phyloP scores from a whole-genome alignment of 768 basidiomycete species.

The Podaxis sp. region DNA sequence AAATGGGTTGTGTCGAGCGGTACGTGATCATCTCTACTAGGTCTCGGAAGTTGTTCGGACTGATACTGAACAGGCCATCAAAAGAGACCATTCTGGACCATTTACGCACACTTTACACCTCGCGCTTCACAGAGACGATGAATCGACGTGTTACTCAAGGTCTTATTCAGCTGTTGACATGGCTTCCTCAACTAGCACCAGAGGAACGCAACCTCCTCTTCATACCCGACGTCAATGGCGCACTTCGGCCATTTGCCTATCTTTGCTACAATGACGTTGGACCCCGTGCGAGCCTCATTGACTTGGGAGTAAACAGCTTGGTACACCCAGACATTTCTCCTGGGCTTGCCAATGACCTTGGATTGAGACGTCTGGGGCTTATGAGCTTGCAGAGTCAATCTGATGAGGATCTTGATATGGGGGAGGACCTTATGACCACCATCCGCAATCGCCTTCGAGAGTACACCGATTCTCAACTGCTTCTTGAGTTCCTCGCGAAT shows the following conservation, averaged over 20 bases:
- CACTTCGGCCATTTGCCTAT: constrained; percentile 22
- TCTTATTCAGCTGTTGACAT: not conserved
- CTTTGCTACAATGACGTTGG: constrained; percentile 41
- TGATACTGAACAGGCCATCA: constrained; percentile 24
- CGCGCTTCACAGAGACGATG: too few species aligned
- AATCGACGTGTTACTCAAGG: not conserved
- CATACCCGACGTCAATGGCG: constrained; percentile 27
- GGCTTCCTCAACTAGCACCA: constrained; percentile 9
- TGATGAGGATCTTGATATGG: constrained; percentile 33
- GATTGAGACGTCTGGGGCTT: constrained; percentile 30
- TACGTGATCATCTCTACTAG: constrained; percentile 14
- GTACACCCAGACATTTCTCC: constrained; percentile 30
- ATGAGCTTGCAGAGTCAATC: constrained; percentile 23
- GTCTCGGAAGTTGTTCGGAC: not conserved
- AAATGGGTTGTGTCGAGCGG: constrained; percentile 37
- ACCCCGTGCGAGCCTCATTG: constrained; percentile 21
- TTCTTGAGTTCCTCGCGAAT: constrained; percentile 50
- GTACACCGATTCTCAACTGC: constrained; percentile 38
- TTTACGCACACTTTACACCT: constrained; percentile 12
- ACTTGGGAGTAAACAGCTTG: constrained; percentile 15
- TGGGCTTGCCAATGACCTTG: constrained; percentile 24
- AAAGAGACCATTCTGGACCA: constrained; percentile 22
- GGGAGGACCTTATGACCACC: constrained; percentile 35
- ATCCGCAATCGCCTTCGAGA: constrained; percentile 37
- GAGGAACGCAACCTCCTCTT: constrained; percentile 23